phyloP scores from a whole-genome alignment of 2,329 filamentous ascomycete species.

The Dryadomyces quercus-mongolicae region DNA sequence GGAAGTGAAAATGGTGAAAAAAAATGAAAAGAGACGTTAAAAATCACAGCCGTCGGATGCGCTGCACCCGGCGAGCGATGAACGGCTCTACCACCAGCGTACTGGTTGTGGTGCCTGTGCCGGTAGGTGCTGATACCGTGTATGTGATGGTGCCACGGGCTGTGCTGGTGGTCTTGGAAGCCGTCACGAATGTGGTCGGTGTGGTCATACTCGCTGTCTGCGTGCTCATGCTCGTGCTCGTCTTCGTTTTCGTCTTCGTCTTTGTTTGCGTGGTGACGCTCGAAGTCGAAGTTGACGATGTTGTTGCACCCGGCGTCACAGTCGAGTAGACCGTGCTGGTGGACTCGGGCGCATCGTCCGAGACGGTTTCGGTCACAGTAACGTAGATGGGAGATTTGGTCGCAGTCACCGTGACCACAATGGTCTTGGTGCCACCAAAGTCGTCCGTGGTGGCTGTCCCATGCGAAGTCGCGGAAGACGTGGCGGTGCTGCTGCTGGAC shows the following conservation, averaged over 20 bases:
- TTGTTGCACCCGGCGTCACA: neutral
- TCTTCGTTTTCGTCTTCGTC: too few species aligned
- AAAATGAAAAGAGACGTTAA: neutral
- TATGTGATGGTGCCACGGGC: neutral
- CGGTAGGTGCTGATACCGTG: neutral
- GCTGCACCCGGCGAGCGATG: neutral
- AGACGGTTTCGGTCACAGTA: constrained; percentile 5
- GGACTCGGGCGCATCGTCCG: neutral
- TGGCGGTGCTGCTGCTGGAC: neutral
- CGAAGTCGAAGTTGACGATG: neutral
- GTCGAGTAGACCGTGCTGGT: neutral
- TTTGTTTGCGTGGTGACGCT: neutral
- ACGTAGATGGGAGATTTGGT: constrained; percentile 6
- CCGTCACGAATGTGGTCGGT: neutral
- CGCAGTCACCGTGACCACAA: constrained; percentile 26
- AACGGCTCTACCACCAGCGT: constrained; percentile 2
- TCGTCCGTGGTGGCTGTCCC: neutral
- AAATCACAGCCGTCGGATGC: neutral
- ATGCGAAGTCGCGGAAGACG: constrained; percentile 7
- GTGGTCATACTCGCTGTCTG: neutral
- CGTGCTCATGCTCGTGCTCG: too few species aligned
- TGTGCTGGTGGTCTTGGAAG: neutral
- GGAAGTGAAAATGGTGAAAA: neutral
- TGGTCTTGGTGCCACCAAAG: constrained; percentile 16
- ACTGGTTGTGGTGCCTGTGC: neutral